Conservation (phyloP, 169 alveolate genomes). For the Plasmodium gallinaceum region DNA sequence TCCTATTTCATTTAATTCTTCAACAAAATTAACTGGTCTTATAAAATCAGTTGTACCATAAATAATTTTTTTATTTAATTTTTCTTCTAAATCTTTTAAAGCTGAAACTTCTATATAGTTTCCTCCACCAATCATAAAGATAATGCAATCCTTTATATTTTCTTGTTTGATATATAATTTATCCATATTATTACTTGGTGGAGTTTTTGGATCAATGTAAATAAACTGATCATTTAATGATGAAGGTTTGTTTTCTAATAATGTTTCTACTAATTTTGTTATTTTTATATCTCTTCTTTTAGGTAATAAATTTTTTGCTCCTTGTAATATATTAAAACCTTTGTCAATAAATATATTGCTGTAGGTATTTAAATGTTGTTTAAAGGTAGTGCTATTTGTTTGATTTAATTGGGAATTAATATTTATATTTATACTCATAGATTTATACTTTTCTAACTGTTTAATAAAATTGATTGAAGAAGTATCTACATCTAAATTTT, state of each 20-base stretch:
- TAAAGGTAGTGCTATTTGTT: constrained; percentile 76
- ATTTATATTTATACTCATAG: constrained; percentile 79
- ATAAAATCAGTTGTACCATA: constrained; percentile 84
- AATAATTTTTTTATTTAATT: constrained; percentile 79
- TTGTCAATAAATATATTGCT: constrained; percentile 85
- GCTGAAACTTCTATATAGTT: constrained; percentile 87
- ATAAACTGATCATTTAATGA: constrained; percentile 77
- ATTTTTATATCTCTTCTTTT: constrained; percentile 83
- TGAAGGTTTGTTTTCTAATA: constrained; percentile 79
- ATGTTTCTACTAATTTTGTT: constrained; percentile 85
- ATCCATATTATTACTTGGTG: constrained; percentile 25
- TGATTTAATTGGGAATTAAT: constrained; percentile 45
- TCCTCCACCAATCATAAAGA: constrained; percentile 90
- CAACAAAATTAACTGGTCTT: constrained; percentile 79
- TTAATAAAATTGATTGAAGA: constrained; percentile 60
- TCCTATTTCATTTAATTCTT: constrained; percentile 76
- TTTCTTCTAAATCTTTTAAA: constrained; percentile 83
- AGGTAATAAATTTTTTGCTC: constrained; percentile 81
- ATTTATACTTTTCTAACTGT: constrained; percentile 78
- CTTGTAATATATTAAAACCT: constrained; percentile 78
- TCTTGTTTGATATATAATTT: constrained; percentile 81
- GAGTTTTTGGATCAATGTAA: constrained; percentile 71
- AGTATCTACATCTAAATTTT: constrained; percentile 68
- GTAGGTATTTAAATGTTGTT: constrained; percentile 81
- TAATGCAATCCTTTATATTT: constrained; percentile 82